These are phyloP conservation scores for Colletotrichum caudatum DNA, from an alignment of 2,329 filamentous ascomycete genomes.

Conservation along the genomic window DNA sequence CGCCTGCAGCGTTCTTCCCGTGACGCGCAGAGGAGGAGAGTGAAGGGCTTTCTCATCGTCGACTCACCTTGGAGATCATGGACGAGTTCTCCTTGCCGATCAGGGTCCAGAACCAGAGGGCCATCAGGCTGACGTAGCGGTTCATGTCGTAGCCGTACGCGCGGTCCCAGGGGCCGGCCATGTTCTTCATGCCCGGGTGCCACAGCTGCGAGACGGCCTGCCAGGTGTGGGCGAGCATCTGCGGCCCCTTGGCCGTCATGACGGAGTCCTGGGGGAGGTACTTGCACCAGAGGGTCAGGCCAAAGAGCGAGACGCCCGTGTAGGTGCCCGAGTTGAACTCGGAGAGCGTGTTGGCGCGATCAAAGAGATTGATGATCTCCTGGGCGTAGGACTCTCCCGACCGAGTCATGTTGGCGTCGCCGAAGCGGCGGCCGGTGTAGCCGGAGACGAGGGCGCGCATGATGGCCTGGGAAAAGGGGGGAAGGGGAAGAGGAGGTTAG, in stretches of 20 bases:
- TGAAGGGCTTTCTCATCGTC: no score
- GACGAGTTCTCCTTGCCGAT: constrained; percentile 61
- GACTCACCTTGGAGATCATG: constrained; percentile 49
- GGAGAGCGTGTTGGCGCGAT: constrained; percentile 66
- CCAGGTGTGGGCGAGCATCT: constrained; percentile 68
- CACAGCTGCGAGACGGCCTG: constrained; percentile 64
- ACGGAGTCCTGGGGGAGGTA: constrained; percentile 67
- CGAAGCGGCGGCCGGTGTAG: constrained; percentile 67
- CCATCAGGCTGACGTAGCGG: constrained; percentile 68
- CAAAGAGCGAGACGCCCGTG: constrained; percentile 70
- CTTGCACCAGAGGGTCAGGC: constrained; percentile 69
- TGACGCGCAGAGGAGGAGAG: neutral
- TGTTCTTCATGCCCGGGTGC: constrained; percentile 69
- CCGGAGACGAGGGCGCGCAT: constrained; percentile 73
- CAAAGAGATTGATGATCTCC: constrained; percentile 68
- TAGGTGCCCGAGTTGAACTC: constrained; percentile 75
- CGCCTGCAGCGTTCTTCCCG: no score
- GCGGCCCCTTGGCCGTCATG: constrained; percentile 63
- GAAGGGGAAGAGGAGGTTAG: neutral
- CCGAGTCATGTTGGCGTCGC: constrained; percentile 69
- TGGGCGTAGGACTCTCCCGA: constrained; percentile 68
- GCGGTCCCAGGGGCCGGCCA: constrained; percentile 74
- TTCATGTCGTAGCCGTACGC: constrained; percentile 75
- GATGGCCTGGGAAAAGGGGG: constrained; percentile 50
- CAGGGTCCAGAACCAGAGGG: constrained; percentile 69